Conservation (phyloP, 805 yeast species). For the Candida awuae region DNA sequence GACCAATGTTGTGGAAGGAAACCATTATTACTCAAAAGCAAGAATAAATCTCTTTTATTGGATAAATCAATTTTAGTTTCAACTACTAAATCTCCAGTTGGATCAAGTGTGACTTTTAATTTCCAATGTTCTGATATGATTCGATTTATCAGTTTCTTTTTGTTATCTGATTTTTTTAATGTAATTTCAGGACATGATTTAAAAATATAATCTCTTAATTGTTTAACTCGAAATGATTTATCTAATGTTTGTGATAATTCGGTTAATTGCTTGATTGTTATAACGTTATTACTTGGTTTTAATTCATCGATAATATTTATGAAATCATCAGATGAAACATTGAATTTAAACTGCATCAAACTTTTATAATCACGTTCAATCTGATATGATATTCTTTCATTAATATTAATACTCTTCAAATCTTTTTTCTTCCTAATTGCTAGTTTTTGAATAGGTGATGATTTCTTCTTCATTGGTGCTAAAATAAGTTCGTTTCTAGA, state of each 20-base stretch:
- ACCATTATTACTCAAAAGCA: constrained; percentile 27
- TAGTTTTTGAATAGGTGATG: constrained; percentile 17
- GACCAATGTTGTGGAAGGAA: constrained; percentile 29
- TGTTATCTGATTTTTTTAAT: constrained; percentile 11
- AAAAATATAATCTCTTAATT: constrained; percentile 18
- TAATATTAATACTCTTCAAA: neutral
- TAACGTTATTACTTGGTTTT: constrained; percentile 17
- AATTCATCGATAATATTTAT: constrained; percentile 22
- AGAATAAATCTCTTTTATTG: constrained; percentile 25
- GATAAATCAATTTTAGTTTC: constrained; percentile 21
- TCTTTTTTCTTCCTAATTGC: constrained; percentile 6
- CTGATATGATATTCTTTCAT: neutral
- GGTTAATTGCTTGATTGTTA: constrained; percentile 20
- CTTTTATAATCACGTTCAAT: constrained; percentile 25
- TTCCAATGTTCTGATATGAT: constrained; percentile 24
- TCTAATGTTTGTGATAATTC: constrained; percentile 13
- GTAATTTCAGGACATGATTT: constrained; percentile 6
- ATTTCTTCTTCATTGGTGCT: constrained; percentile 19
- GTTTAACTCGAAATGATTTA: constrained; percentile 18
- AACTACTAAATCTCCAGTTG: constrained; percentile 8
- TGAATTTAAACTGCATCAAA: constrained; percentile 24
- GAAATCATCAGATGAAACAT: constrained; percentile 19
- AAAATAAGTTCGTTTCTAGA: constrained; percentile 18
- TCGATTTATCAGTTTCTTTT: constrained; percentile 16
- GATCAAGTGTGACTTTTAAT: constrained; percentile 13